Conservation (phyloP, 495 filamentous ascomycete species). For the Penicillium cinerascens region DNA sequence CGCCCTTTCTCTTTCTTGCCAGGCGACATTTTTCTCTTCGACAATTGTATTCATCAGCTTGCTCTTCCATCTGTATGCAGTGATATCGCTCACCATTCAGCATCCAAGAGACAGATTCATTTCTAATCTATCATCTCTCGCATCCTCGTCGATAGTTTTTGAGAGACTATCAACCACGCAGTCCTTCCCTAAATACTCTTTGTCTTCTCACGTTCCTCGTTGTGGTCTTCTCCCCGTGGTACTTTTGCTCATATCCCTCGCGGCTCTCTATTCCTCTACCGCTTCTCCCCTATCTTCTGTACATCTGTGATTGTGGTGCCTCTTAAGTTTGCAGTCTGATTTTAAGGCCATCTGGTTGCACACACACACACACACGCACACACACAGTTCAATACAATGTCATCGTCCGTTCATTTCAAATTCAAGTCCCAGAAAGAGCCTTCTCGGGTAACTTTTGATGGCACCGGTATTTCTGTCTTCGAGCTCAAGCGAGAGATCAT, state of each 20-base stretch:
- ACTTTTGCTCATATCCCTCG: no score
- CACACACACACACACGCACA: conserved; percentile 42
- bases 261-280: neutral
- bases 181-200: conserved; percentile 15
- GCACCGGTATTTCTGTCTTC: conserved; percentile 97
- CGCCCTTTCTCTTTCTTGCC: conserved; percentile 8
- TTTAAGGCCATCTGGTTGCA: conserved; percentile 30
- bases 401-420: conserved; percentile 98
- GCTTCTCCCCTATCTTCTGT: conserved; percentile 24
- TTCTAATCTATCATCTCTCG: conserved; percentile 26
- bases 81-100: conserved; percentile 28
- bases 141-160: conserved; percentile 27
- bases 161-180: conserved; percentile 24
- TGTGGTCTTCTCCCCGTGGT: neutral
- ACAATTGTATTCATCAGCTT: conserved; percentile 32
- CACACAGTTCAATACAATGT: conserved; percentile 65
- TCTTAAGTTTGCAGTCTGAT: conserved; percentile 33
- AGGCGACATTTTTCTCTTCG: conserved; percentile 18
- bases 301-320: conserved; percentile 28
- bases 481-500: conserved; percentile 99
- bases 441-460: conserved; percentile 91
- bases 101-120: conserved; percentile 31
- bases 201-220: conserved; percentile 1
- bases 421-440: conserved; percentile 99
- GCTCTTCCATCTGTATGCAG: conserved; percentile 38